phyloP scores from a whole-genome alignment of 768 basidiomycete species.

The Boletus subcaerulescens region DNA sequence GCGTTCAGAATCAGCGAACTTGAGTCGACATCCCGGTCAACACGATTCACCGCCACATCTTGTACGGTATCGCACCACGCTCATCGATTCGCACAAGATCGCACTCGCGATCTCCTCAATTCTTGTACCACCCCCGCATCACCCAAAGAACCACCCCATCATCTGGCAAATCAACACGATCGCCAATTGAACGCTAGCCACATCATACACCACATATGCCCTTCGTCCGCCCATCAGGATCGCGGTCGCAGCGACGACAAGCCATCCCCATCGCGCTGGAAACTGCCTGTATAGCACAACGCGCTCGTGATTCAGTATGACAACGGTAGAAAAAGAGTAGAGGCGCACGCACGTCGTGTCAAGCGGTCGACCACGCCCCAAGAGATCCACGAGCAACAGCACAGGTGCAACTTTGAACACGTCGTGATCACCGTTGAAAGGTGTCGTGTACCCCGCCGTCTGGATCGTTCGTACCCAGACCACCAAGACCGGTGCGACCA shows the following conservation, averaged over 20 bases:
- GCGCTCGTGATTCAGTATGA: no score
- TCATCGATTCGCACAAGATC: no score
- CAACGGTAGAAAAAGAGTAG: not conserved
- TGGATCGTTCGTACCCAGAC: constrained; percentile 89
- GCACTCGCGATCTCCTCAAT: no score
- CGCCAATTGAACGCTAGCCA: constrained; percentile 39
- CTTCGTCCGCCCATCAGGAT: constrained; percentile 66
- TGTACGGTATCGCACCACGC: no score
- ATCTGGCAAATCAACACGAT: constrained; percentile 10
- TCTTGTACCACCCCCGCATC: no score
- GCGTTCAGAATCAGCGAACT: no score
- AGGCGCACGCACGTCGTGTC: constrained; percentile 36
- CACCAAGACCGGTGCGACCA: constrained; percentile 71
- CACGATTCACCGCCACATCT: no score
- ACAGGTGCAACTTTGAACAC: constrained; percentile 63
- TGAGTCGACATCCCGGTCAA: no score
- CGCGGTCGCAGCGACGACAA: constrained; percentile 47
- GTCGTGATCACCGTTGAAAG: constrained; percentile 81
- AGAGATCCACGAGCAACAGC: constrained; percentile 59
- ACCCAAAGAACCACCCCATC: constrained; percentile 3
- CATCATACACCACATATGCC: constrained; percentile 66
- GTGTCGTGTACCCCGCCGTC: constrained; percentile 73
- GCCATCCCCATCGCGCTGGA: constrained; percentile 52
- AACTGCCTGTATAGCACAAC: constrained; percentile 4
- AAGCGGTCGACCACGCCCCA: constrained; percentile 50